Evolutionary conservation across 495 filamentous ascomycete genomes (phyloP).

Genomic region (Penicillium salamii): DNA sequence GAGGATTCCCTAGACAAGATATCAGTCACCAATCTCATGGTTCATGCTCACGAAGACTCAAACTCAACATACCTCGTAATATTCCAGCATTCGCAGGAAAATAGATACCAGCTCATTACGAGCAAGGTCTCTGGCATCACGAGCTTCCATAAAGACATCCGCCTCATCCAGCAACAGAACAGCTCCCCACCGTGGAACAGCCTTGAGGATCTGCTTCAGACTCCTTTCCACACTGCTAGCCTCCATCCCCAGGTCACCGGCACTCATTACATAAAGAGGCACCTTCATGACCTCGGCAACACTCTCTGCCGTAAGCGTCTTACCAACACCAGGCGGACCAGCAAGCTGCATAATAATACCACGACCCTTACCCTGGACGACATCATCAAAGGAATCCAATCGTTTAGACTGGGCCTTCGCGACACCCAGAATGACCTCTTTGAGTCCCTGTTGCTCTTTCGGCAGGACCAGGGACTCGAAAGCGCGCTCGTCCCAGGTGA

Average conservation of each 20-base stretch:
- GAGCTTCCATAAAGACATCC: constrained; percentile 45
- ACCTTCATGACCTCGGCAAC: constrained; percentile 30
- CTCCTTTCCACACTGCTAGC: constrained; percentile 47
- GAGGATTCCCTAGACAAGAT: constrained; percentile 54
- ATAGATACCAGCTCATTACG: constrained; percentile 48
- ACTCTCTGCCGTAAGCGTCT: constrained; percentile 42
- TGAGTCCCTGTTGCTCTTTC: constrained; percentile 20
- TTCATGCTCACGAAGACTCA: too few relatives aligned
- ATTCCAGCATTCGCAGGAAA: constrained; percentile 51
- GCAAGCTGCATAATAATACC: constrained; percentile 39
- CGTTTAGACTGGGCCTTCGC: constrained; percentile 28
- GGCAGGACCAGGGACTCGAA: constrained; percentile 56
- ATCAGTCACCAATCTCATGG: constrained; percentile 5
- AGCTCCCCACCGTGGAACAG: constrained; percentile 46
- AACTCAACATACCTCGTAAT: constrained; percentile 48
- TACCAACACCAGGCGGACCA: constrained; percentile 42
- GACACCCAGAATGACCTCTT: constrained; percentile 29
- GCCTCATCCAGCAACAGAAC: constrained; percentile 48
- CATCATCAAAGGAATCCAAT: constrained; percentile 26
- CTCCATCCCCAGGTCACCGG: constrained; percentile 53
- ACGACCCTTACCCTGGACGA: constrained; percentile 32
- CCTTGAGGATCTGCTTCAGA: constrained; percentile 49
- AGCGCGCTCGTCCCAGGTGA: constrained; percentile 50
- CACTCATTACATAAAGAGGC: constrained; percentile 43
- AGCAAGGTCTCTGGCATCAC: constrained; percentile 28